Percentiles rank a stretch among this genome's conserved stretches.
Evolutionary conservation across 306 rosid species (phyloP).

Genomic region (Alnus glutinosa): DNA sequence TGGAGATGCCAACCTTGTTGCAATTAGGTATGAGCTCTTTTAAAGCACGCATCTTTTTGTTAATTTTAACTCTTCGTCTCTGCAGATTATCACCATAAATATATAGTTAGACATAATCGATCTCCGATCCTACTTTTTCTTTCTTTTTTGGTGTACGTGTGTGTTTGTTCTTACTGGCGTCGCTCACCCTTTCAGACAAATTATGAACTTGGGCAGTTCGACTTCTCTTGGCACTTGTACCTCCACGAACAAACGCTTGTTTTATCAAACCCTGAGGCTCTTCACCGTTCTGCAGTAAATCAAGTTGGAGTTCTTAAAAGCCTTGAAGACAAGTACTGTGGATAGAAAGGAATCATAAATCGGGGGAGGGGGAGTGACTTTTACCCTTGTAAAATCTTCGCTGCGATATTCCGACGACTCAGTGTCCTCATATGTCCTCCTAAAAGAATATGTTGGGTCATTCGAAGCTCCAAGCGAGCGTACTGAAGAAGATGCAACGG

Average conservation of each 20-base stretch:
- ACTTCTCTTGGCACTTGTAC: slow-evolving; percentile 34
- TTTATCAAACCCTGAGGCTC: slow-evolving; percentile 27
- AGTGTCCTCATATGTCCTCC: slow-evolving; percentile 32
- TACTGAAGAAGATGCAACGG: slow-evolving; percentile 33
- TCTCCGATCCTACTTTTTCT: background rate
- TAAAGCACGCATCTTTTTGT: slow-evolving; percentile 46
- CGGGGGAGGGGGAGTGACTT: background rate
- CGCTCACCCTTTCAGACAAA: slow-evolving; percentile 51
- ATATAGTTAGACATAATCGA: background rate
- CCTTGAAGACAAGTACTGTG: background rate
- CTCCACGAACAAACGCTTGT: background rate
- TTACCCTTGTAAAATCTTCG: slow-evolving; percentile 41
- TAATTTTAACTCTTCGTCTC: slow-evolving; percentile 52
- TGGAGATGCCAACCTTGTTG: slow-evolving; percentile 39
- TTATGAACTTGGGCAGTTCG: slow-evolving; percentile 31
- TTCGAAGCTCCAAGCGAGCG: slow-evolving; percentile 57
- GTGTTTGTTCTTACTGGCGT: background rate
- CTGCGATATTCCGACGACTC: slow-evolving; percentile 36
- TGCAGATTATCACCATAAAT: slow-evolving; percentile 33
- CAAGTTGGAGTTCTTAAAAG: slow-evolving; percentile 11
- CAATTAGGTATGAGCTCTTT: slow-evolving; percentile 60
- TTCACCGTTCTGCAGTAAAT: slow-evolving; percentile 42
- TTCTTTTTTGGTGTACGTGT: background rate
- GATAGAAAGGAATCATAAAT: background rate
- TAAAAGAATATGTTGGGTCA: slow-evolving; percentile 21